A percentile compares a stretch with the other conserved stretches of the same genome.
These are phyloP conservation scores for Colletotrichum noveboracense DNA, from an alignment of 2,329 filamentous ascomycete species.

Conservation along the genomic window DNA sequence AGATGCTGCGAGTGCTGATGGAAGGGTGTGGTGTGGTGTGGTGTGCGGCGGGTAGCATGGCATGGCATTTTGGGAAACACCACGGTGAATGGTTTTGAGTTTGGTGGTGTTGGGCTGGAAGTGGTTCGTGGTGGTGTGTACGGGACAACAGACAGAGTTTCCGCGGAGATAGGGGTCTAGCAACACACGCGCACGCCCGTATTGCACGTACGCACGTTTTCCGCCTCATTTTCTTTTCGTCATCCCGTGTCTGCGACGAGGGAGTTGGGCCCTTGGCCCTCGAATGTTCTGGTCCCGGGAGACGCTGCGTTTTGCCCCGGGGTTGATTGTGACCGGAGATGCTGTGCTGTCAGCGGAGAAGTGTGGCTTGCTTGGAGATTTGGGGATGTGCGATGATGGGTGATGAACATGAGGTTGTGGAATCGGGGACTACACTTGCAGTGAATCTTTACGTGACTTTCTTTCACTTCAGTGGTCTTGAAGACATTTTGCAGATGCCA, in stretches of 20 bases:
- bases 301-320: too few relatives aligned
- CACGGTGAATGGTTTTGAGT: background rate
- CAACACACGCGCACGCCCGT: background rate
- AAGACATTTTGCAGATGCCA: too few relatives aligned
- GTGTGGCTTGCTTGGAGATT: background rate
- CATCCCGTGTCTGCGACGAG: background rate
- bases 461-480: background rate
- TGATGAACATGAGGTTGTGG: background rate
- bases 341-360: background rate
- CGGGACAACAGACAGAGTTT: background rate
- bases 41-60: background rate
- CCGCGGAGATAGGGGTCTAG: background rate
- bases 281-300: too few relatives aligned
- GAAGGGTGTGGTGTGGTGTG: background rate
- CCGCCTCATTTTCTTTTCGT: background rate
- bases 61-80: background rate
- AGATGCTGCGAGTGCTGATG: background rate
- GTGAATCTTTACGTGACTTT: rapidly evolving
- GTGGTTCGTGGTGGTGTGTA: background rate
- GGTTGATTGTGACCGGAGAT: background rate
- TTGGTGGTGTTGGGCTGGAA: background rate
- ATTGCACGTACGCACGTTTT: background rate
- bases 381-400: background rate
- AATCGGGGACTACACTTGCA: background rate
- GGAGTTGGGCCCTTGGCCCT: rapidly evolving